Conservation (phyloP, 2,329 filamentous ascomycete genomes). For the Stachybotrys chartarum region DNA sequence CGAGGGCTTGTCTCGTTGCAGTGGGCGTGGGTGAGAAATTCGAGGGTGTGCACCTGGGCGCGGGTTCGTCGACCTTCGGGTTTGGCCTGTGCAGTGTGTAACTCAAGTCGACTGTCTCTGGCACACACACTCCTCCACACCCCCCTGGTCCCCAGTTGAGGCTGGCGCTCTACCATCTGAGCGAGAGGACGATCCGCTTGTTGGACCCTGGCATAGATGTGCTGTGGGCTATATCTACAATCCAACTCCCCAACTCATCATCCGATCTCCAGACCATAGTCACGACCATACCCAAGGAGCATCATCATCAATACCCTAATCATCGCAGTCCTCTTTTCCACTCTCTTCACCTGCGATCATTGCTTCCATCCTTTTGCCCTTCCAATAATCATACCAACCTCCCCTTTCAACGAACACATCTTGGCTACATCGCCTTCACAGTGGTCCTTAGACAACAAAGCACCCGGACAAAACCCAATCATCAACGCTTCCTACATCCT, state of each 20-base stretch:
- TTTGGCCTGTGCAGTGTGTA: not conserved
- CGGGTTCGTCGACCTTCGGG: not conserved
- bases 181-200: not conserved
- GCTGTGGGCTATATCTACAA: not conserved
- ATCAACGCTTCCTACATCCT: not conserved
- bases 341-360: not conserved
- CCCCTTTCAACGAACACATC: too few species aligned
- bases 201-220: not conserved
- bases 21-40: not conserved
- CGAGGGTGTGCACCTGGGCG: not conserved
- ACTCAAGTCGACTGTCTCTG: not conserved
- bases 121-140: not conserved
- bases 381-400: not conserved
- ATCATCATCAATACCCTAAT: not conserved
- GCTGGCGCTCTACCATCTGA: not conserved
- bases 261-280: not conserved
- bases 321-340: not conserved
- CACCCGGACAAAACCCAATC: too few species aligned
- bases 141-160: not conserved
- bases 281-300: not conserved
- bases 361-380: not conserved
- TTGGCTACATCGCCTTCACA: too few species aligned
- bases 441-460: too few species aligned
- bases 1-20: not conserved
- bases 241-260: slow-evolving; percentile 1